Conservation (phyloP, 306 rosid species). For the Casuarina cunninghamiana region DNA sequence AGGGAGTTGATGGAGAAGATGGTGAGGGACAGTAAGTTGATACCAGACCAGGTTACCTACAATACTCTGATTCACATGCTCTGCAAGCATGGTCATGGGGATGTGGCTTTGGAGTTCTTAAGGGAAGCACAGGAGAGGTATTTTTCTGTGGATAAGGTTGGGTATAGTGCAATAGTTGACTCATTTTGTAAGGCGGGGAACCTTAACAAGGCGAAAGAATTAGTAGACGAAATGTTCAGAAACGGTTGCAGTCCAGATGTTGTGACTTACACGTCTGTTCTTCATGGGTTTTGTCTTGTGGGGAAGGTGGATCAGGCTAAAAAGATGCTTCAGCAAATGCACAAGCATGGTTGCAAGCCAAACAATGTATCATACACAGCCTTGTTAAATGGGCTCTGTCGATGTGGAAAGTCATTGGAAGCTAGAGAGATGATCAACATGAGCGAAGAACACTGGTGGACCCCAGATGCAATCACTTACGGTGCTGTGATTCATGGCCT, state of each 20-base stretch:
- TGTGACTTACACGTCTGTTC: constrained; percentile 75
- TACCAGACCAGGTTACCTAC: constrained; percentile 80
- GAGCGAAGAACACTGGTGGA: constrained; percentile 93
- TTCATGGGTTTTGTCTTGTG: constrained; percentile 64
- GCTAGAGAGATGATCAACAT: constrained; percentile 71
- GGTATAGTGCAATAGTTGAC: constrained; percentile 77
- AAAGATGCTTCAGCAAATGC: constrained; percentile 83
- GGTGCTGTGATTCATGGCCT: constrained; percentile 76
- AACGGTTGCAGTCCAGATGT: constrained; percentile 83
- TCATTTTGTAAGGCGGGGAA: constrained; percentile 69
- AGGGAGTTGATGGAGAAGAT: constrained; percentile 59
- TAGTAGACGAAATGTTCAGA: constrained; percentile 66
- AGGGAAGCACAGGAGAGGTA: constrained; percentile 77
- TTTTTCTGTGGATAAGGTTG: constrained; percentile 74
- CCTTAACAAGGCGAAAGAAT: constrained; percentile 61
- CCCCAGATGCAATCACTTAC: constrained; percentile 77
- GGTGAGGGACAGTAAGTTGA: constrained; percentile 48
- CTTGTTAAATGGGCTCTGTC: constrained; percentile 81
- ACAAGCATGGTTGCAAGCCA: constrained; percentile 77
- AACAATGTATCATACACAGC: constrained; percentile 77
- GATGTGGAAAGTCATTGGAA: constrained; percentile 65
- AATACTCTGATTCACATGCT: constrained; percentile 68
- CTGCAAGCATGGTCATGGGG: constrained; percentile 73
- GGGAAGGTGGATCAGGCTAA: constrained; percentile 82
- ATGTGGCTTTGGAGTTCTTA: constrained; percentile 64